Evolutionary conservation across 2,329 filamentous ascomycete genomes (phyloP), one percentile per base, ranked within the genome.

Genomic region (Calonectria ilicicola): DNA sequence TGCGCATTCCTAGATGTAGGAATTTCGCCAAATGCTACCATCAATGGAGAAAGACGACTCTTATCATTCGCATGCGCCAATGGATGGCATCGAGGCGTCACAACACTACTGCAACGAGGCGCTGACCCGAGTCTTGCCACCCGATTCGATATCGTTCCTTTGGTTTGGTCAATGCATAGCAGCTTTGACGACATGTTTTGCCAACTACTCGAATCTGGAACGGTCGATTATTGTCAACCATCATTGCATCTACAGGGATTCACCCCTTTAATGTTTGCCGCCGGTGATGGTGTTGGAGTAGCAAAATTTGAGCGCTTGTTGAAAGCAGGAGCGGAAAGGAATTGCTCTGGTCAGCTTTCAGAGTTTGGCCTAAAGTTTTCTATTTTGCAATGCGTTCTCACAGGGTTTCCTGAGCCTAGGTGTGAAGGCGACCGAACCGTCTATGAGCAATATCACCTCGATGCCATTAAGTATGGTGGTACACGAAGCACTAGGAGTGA

Each of bases 321-420:
- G 15, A 9, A 32, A 1, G 4, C 35, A 21, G 62, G 67, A 6
- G 62, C 66, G 46, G 27, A 66, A 3, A n/a, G 44, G 10, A 26
- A 5, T 10, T 15, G 7, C 19, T 17, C 19, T 32, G 66, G 32
- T 21, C 29, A 53, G 27, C 29, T 69, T n/a, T 40, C 32, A 15
- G 17, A 3, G 2, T 21, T 10, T n/a, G 27, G 66, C 10, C 26
- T 53, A n/a, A 8, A 1, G 14, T 3, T 51, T 8, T 69, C 44
- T 17, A 35, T 70, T n/a, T 27, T 72, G 6, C 70, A 72, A 35
- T 70, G 67, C 7, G 12, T 72, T 38, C n/a, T 72, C 15, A n/a
- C 17, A 15, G 66, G 70, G 1, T 70, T 53, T 26, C 35, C 62
- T 1, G 6, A 26, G 5, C 23, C 56, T 9, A 26, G 35, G 23